Evolutionary conservation across 169 alveolate genomes (phyloP).

Genomic region (Plasmodium adleri): DNA sequence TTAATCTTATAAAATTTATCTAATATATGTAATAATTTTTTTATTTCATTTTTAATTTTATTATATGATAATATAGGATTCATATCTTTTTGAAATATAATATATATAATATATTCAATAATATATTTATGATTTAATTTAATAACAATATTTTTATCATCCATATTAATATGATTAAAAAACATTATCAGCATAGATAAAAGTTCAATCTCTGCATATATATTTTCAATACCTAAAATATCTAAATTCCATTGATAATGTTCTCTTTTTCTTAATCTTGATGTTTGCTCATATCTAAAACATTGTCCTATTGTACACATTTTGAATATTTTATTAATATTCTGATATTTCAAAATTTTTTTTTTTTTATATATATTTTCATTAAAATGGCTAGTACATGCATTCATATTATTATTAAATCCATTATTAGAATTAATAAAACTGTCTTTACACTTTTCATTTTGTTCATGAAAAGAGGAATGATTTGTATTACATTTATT

Average conservation of each 20-base stretch:
- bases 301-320: conserved; percentile 75
- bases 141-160: conserved; percentile 23
- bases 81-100: conserved; percentile 26
- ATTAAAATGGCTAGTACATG: not conserved
- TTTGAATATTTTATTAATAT: conserved; percentile 20
- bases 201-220: conserved; percentile 47
- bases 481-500: too few species aligned
- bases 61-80: not conserved
- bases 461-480: too few species aligned
- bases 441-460: not conserved
- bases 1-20: conserved; percentile 44
- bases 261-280: conserved; percentile 80
- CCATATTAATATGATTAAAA: conserved; percentile 25
- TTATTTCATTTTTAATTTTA: conserved; percentile 3
- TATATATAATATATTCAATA: conserved; percentile 5
- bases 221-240: conserved; percentile 67
- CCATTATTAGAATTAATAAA: not conserved
- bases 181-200: conserved; percentile 23
- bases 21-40: conserved; percentile 27
- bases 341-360: not conserved
- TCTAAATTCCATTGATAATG: conserved; percentile 88
- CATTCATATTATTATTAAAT: not conserved
- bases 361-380: not conserved
- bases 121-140: conserved; percentile 64
- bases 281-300: conserved; percentile 79